Base-by-base conservation (phyloP, 768 basidiomycete genomes). In the Boletus sp. region DNA sequence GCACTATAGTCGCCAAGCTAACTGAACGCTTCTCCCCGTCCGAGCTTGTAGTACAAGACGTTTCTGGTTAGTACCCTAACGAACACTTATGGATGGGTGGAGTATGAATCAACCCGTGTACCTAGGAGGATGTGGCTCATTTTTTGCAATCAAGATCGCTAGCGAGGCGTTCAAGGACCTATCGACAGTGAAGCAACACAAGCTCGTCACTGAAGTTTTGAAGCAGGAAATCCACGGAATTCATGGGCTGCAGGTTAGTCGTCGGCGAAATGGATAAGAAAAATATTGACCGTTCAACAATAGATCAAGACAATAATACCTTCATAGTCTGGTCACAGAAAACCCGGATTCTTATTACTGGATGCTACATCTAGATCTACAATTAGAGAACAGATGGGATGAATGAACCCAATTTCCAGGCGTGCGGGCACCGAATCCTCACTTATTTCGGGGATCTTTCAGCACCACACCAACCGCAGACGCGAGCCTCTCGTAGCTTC, bases 71-170 rank as follows among this genome's bases (percentile, higher is more conserved):
- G 82, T 67, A 30, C 24, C n/a, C 47, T n/a, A 48, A 39, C 47
- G 14, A 44, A 44, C 32, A 35, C 28, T 30, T 30, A 2, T 28
- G n/a, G 4, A n/a, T 35, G 32, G 32, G 29, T n/a, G 45, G 29
- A 36, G 30, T 60, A 35, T 47, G 35, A 47, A 45, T 55, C 50
- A 14, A 60, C 50, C 45, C 41, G 47, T 64, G 15, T 48, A 14
- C 33, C 20, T 46, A 97, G 96, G 94, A 52, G 97, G 97, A 24
- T 98, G 97, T 69, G 97, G 97, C n/a, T 82, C 87, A 5, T 99
- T 98, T 74, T 99, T 96, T 65, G 91, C 94, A 42, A 95, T 99
- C 59, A 81, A 83, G 12, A 90, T 99, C 59, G 83, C 89, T 5
- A 94, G 92, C 56, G 71, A 83, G n/a, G 80, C 80, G 1, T 98